These are phyloP conservation scores for Saururus chinensis DNA, from an alignment of 164 flowering plant species.

Conservation along the genomic window DNA sequence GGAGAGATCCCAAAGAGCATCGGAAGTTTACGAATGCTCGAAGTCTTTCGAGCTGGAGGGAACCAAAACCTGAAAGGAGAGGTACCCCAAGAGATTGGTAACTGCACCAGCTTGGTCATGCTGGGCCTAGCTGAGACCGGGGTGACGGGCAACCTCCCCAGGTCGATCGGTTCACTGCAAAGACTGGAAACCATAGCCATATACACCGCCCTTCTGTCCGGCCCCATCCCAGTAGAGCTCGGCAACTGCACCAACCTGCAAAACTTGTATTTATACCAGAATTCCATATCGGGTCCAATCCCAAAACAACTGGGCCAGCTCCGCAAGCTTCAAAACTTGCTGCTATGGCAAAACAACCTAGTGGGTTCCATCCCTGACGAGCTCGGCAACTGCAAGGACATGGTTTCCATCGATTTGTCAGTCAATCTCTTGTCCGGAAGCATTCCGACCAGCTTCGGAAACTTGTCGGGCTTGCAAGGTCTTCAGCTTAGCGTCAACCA, in stretches of 20 bases:
- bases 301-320: slow-evolving; percentile 58
- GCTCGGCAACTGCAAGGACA: slow-evolving; percentile 61
- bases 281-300: slow-evolving; percentile 69
- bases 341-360: slow-evolving; percentile 81
- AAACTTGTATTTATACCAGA: slow-evolving; percentile 76
- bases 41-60: slow-evolving; percentile 74
- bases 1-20: slow-evolving; percentile 72
- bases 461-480: slow-evolving; percentile 45
- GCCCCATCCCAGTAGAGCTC: slow-evolving; percentile 81
- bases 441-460: slow-evolving; percentile 64
- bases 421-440: slow-evolving; percentile 62
- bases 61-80: slow-evolving; percentile 77
- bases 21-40: slow-evolving; percentile 43
- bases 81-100: slow-evolving; percentile 76
- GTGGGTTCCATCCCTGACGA: slow-evolving; percentile 79
- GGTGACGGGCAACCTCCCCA: slow-evolving; percentile 66
- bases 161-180: slow-evolving; percentile 56
- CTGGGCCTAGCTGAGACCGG: slow-evolving; percentile 90
- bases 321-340: slow-evolving; percentile 49
- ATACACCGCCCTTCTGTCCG: slow-evolving; percentile 65
- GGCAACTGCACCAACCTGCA: slow-evolving; percentile 72
- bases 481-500: slow-evolving; percentile 75
- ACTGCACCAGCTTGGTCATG: slow-evolving; percentile 53
- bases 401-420: slow-evolving; percentile 57
- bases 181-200: slow-evolving; percentile 67